Conservation (phyloP, 208 protist genomes). For the Trichomonas vaginalis region DNA sequence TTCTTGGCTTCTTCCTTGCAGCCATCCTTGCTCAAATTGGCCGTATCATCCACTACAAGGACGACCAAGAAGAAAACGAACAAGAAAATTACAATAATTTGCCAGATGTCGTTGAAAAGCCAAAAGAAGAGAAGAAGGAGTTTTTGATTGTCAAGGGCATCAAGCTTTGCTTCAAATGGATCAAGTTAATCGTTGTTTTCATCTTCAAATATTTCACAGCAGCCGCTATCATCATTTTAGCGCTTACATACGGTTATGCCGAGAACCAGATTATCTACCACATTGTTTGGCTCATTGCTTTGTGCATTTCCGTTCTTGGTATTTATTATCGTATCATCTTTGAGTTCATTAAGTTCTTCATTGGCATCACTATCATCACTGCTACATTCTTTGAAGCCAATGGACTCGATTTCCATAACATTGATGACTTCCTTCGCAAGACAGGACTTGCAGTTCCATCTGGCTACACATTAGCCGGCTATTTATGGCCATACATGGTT, state of each 20-base stretch:
- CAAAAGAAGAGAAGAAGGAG: neutral
- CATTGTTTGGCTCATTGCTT: neutral
- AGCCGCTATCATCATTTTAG: neutral
- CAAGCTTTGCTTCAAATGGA: neutral
- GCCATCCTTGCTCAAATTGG: neutral
- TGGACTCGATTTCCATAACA: neutral
- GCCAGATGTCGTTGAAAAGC: neutral
- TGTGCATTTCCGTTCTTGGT: neutral
- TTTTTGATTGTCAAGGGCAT: neutral
- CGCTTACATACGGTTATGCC: neutral
- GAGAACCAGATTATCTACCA: neutral
- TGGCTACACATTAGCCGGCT: neutral
- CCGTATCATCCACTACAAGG: neutral
- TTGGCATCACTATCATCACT: neutral
- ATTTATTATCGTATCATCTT: neutral
- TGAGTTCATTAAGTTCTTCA: neutral
- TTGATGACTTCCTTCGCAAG: neutral
- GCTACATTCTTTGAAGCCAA: neutral
- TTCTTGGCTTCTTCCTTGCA: neutral
- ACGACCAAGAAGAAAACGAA: neutral
- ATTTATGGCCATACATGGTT: neutral
- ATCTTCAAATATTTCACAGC: neutral
- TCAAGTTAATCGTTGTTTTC: neutral
- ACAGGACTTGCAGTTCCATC: neutral
- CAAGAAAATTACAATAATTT: neutral